Evolutionary conservation across 2,329 filamentous ascomycete genomes (phyloP), one percentile per base, ranked within the genome.

Genomic region (Trichoderma citrinoviride): DNA sequence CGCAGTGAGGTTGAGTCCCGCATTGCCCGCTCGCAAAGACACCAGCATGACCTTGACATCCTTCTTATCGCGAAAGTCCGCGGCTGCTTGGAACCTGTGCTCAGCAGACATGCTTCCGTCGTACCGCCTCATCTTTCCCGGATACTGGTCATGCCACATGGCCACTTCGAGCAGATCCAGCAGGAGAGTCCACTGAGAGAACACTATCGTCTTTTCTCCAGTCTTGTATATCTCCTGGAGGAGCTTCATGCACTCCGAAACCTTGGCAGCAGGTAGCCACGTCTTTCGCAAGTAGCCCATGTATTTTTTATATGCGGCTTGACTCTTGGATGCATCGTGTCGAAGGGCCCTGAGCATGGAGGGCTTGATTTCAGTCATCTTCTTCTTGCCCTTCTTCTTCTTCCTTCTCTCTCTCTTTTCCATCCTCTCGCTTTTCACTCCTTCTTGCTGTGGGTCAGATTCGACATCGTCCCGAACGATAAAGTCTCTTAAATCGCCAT

Each of bases 1-100:
- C 19, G 87, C 86, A 44, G 90, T 91, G 23, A 97, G 83, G 72
- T 97, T 97, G 52, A 97, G 84, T 1, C 93, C 93, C 0, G 93
- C 88, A 65, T 90, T 91, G 75, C 91, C 94, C 3, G 95, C 93
- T 14, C 87, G 86, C 49, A 97, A 80, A 70, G 90, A 93, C 1
- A 93, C 92, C 1, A 97, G 87, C 80, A 97, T 85, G 69, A 97
- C 86, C 1, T 85, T 89, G 69, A 85, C 89, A 1, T 84, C 74
- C 0, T 86, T 81, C 58, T 92, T 85, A 4, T 82, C 80, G 54
- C 90, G 87, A 64, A 97, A 85, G 0, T 83, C 80, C 12, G 82
- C 77, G 52, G 95, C 87, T 0, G 90, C 87, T 7, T 80, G 78
- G 72, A 95, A 92, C 25, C 93, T 90, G 56, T 85, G 78, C 0